phyloP scores from a whole-genome alignment of 2,329 filamentous ascomycete genomes.

The Verticillium isaacii region DNA sequence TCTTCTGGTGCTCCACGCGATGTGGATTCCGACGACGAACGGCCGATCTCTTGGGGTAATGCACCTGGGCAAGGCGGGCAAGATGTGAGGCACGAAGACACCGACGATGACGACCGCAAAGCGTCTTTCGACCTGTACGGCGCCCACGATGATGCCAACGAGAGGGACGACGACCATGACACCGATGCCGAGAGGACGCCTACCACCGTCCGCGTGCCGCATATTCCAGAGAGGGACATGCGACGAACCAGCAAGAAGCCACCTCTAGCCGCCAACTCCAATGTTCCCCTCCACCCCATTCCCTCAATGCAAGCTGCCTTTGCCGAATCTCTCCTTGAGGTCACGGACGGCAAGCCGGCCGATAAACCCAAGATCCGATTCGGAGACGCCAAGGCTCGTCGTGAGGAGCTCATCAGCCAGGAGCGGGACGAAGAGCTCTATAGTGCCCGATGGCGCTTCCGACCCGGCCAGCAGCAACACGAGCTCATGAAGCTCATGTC shows the following conservation, averaged over 20 bases:
- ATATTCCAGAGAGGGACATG: conserved; percentile 8
- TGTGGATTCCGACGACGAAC: conserved; percentile 2
- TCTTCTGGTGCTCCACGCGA: conserved; percentile 4
- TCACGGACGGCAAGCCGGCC: conserved; percentile 42
- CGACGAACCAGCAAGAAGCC: conserved; percentile 8
- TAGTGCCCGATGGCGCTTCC: conserved; percentile 70
- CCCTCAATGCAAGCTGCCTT: conserved; percentile 75
- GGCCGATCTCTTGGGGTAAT: neutral
- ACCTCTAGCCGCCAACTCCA: conserved; percentile 5
- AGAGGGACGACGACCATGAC: neutral
- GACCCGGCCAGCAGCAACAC: conserved; percentile 72
- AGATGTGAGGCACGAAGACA: neutral
- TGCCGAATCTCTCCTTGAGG: conserved; percentile 74
- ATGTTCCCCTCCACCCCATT: conserved; percentile 60
- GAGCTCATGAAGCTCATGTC: conserved; percentile 86
- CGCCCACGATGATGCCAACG: neutral
- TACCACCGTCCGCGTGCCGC: conserved; percentile 7
- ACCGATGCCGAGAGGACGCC: conserved; percentile 10
- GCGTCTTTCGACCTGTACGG: neutral
- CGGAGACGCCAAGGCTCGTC: conserved; percentile 55
- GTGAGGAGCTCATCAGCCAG: conserved; percentile 63
- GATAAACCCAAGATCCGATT: conserved; percentile 48
- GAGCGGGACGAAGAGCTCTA: conserved; percentile 66
- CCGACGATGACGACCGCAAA: conserved; percentile 5
- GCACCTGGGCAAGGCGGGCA: neutral